phyloP scores from a whole-genome alignment of 345 rosid species.

The Linum lewisii region DNA sequence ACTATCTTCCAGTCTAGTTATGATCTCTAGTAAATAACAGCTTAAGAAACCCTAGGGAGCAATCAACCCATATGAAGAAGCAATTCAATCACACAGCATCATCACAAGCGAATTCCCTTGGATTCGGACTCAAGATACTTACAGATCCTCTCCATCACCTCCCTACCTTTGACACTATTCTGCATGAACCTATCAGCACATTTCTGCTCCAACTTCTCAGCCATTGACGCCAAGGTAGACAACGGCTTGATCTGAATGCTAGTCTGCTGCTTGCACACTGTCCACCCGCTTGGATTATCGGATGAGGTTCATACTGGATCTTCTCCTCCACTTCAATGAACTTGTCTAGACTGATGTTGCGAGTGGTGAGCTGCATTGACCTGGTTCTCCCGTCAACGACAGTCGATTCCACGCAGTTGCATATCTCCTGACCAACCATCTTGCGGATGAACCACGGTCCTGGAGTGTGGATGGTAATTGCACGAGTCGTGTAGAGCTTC shows the following conservation, averaged over 20 bases:
- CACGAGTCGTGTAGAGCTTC: constrained; percentile 82
- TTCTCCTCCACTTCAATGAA: constrained; percentile 88
- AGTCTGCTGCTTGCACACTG: constrained; percentile 80
- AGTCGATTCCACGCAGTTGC: constrained; percentile 86
- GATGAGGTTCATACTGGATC: constrained; percentile 77
- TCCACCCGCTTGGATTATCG: constrained; percentile 74
- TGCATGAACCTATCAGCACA: constrained; percentile 91
- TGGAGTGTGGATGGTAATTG: constrained; percentile 72
- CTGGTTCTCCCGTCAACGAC: constrained; percentile 65
- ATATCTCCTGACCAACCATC: constrained; percentile 84
- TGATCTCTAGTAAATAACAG: not conserved
- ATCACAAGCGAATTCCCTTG: constrained; percentile 40
- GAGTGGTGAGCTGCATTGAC: constrained; percentile 82
- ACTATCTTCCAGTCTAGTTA: not conserved
- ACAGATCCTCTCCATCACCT: constrained; percentile 96
- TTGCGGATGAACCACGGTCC: constrained; percentile 90
- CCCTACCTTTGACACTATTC: constrained; percentile 82
- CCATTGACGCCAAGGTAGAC: constrained; percentile 91
- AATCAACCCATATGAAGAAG: not conserved
- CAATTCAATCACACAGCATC: not conserved
- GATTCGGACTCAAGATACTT: constrained; percentile 92
- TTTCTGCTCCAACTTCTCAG: constrained; percentile 86
- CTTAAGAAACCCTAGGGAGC: not conserved
- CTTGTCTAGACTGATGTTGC: constrained; percentile 83
- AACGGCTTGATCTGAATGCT: constrained; percentile 80